Evolutionary conservation across 2,329 filamentous ascomycete genomes (phyloP).

Genomic region (Xylogone sp.): DNA sequence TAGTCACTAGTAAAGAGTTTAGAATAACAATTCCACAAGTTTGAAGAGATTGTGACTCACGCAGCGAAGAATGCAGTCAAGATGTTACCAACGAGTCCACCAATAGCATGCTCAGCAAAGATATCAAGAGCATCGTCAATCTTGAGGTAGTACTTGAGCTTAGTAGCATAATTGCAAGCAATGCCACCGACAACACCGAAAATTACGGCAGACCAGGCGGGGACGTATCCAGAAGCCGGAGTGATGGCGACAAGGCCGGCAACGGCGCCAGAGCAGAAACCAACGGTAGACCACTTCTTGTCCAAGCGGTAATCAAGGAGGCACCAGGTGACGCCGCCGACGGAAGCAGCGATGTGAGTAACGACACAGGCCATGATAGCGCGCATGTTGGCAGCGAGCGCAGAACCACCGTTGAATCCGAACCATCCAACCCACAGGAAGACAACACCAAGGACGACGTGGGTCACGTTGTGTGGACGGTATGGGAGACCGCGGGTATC

Average conservation of each 20-base stretch:
- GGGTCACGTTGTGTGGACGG: constrained; percentile 83
- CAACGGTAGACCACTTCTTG: constrained; percentile 85
- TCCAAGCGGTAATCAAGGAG: constrained; percentile 82
- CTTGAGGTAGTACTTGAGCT: constrained; percentile 75
- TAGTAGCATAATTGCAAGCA: constrained; percentile 82
- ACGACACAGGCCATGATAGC: constrained; percentile 81
- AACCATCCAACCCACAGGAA: constrained; percentile 95
- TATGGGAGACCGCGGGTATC: constrained; percentile 78
- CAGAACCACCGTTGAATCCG: constrained; percentile 85
- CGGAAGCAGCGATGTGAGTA: constrained; percentile 77
- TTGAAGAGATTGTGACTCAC: constrained; percentile 35
- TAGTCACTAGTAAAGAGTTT: constrained; percentile 47
- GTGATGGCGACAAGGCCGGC: constrained; percentile 83
- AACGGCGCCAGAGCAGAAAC: constrained; percentile 85
- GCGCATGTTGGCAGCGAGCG: constrained; percentile 72
- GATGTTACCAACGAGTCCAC: constrained; percentile 73
- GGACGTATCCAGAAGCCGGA: constrained; percentile 80
- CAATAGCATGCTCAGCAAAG: constrained; percentile 78
- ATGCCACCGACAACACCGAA: constrained; percentile 71
- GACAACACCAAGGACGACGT: constrained; percentile 84
- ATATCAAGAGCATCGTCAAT: constrained; percentile 85
- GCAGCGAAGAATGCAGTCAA: constrained; percentile 77
- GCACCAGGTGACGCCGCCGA: constrained; percentile 83
- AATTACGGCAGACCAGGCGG: constrained; percentile 73
- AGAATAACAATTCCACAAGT: no score